Percentiles rank a stretch among this genome's conserved stretches.
phyloP scores from a whole-genome alignment of 129 eudicot genomes.

The Lonicera japonica region DNA sequence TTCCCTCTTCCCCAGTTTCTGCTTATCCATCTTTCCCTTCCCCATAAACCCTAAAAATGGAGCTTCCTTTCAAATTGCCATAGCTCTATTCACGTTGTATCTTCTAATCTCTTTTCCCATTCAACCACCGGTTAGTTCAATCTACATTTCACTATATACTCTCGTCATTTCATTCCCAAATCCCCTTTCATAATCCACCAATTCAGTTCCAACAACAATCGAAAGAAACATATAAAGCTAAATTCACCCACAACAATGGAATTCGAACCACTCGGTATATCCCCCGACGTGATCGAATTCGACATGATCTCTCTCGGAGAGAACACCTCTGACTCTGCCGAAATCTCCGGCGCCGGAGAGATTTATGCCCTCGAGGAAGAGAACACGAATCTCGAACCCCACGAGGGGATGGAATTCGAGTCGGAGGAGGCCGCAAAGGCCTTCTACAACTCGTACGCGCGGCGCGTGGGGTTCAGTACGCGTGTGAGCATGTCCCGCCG shows the following conservation, averaged over 20 bases:
- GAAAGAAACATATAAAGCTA: too few relatives aligned
- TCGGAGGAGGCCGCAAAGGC: conserved; percentile 37
- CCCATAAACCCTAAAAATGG: background rate
- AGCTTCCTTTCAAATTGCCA: background rate
- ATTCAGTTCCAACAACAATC: too few relatives aligned
- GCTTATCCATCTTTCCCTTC: background rate
- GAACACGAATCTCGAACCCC: conserved; percentile 17
- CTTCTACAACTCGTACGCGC: conserved; percentile 37
- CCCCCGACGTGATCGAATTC: conserved; percentile 22
- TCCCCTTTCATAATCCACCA: too few relatives aligned
- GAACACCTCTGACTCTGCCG: background rate
- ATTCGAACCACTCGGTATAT: conserved; percentile 13
- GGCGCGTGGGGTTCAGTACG: conserved; percentile 35
- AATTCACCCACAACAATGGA: conserved; percentile 8
- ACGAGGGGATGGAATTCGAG: conserved; percentile 42
- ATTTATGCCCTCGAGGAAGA: conserved; percentile 12
- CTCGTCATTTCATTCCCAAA: too few relatives aligned
- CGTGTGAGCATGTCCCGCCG: conserved; percentile 37
- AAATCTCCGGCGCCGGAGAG: conserved; percentile 2
- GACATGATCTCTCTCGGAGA: conserved; percentile 23
- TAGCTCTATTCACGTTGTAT: background rate
- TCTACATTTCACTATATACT: background rate
- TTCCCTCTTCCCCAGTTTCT: background rate
- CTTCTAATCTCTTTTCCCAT: too few relatives aligned
- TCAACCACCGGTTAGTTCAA: conserved; percentile 2